Evolutionary conservation across 768 basidiomycete species (phyloP).

Genomic region (Fomitopsis serialis): DNA sequence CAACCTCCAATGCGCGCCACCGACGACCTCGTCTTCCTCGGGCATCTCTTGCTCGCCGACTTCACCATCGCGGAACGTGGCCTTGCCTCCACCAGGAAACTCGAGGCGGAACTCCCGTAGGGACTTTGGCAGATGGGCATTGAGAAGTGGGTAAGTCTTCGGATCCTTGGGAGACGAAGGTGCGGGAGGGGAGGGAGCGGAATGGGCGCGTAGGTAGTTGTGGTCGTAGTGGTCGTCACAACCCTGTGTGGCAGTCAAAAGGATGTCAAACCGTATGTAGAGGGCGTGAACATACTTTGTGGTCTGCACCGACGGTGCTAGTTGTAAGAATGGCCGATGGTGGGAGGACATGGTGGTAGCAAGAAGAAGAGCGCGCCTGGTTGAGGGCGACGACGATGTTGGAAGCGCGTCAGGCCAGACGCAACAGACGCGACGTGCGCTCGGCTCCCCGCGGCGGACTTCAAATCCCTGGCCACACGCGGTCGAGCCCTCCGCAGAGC

Average conservation of each 20-base stretch:
- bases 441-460: constrained; percentile 15
- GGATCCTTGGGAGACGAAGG: constrained; percentile 70
- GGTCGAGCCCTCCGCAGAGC: not conserved
- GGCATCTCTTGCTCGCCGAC: constrained; percentile 61
- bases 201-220: constrained; percentile 87
- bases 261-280: not conserved
- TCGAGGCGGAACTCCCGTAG: constrained; percentile 71
- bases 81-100: constrained; percentile 77
- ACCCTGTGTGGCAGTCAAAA: constrained; percentile 42
- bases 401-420: constrained; percentile 8
- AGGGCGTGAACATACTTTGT: constrained; percentile 56
- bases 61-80: constrained; percentile 72
- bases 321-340: constrained; percentile 61
- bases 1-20: constrained; percentile 73
- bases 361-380: constrained; percentile 19
- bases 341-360: constrained; percentile 50
- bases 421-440: constrained; percentile 8
- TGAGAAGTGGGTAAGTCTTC: constrained; percentile 73
- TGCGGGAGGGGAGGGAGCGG: constrained; percentile 69
- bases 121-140: constrained; percentile 68
- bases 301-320: constrained; percentile 80
- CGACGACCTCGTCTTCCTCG: constrained; percentile 61
- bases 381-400: constrained; percentile 8
- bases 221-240: constrained; percentile 88
- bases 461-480: constrained; percentile 3